Base-by-base conservation (phyloP, 2,329 filamentous ascomycete species). In the Ploettnerulaceae sp. region DNA sequence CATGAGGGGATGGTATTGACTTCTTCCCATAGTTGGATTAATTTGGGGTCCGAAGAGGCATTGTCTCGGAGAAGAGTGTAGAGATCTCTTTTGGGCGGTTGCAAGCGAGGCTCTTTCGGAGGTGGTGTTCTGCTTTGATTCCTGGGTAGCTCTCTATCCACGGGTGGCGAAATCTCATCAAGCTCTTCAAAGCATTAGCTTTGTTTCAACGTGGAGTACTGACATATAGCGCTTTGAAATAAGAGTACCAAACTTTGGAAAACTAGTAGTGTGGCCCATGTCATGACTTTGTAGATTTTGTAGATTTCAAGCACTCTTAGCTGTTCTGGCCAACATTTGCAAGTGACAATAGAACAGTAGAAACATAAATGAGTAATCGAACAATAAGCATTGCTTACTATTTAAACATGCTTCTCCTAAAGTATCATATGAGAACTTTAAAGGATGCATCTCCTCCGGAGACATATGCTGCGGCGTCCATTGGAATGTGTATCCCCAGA, bases 401-500 rank as follows among this genome's bases (percentile, higher is more conserved):
- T 81, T 72, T 12, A 88, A 67, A 48, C 80, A 82, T 48, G 85
- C 74, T 54, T 86, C 79, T 24, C 74, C 84, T 1, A 89, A 67
- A 6, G 70, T 71, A 64, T 91, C 87, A 60, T 86, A 90, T 1
- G 77, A 76, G 48, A 77, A 74, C 39, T 81, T 82, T 54, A 85
- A 61, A 3, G 75, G 76, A 44, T 75, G 65, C 29, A 82, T 67
- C 57, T 87, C 69, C 45, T 82, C 74, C 5, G 70, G 65, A 1
- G 76, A 77, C 14, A 78, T 67, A 62, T 91, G 86, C 3, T 80
- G 65, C 5, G 74, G 63, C 1, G 84, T 86, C 73, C 84, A 82
- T 56, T 81, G 75, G 61, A 90, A 89, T 5, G 72, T 75, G 59
- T 86, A 77, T 15, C 77, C 82, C 79, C 82, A 89, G 17, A 18